A percentile compares a stretch with the other conserved stretches of the same genome.
phyloP scores from a whole-genome alignment of 306 rosid species.

The Cucumis melo region DNA sequence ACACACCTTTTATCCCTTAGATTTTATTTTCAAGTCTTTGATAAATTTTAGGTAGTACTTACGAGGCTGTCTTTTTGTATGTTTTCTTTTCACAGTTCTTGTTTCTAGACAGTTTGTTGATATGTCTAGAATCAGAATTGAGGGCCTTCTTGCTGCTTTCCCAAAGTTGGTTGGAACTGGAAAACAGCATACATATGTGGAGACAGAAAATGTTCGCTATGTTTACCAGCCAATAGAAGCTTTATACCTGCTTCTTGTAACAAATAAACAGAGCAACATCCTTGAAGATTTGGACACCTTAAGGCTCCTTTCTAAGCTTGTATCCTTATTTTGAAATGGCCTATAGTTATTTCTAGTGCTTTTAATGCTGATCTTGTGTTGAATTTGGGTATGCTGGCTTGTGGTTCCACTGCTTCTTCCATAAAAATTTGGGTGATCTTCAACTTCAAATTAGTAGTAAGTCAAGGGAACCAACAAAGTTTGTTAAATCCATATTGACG shows the following conservation, averaged over 20 bases:
- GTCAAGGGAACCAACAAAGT: neutral
- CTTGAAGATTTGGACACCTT: constrained; percentile 91
- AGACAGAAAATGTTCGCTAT: constrained; percentile 94
- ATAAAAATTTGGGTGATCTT: neutral
- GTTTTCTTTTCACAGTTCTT: constrained; percentile 46
- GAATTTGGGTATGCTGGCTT: neutral
- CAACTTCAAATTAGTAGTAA: neutral
- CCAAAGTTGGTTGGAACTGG: constrained; percentile 96
- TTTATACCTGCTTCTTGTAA: constrained; percentile 78
- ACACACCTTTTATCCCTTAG: neutral
- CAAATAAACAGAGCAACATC: constrained; percentile 93
- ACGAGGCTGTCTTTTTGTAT: neutral
- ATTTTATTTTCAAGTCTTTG: neutral
- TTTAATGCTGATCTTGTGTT: neutral
- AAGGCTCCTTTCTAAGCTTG: constrained; percentile 88
- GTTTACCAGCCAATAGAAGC: constrained; percentile 97
- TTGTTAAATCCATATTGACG: neutral
- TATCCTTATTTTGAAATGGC: constrained; percentile 42
- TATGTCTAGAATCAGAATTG: constrained; percentile 89
- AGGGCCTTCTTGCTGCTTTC: constrained; percentile 95
- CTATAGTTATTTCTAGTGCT: constrained; percentile 8
- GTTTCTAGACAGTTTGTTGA: constrained; percentile 89
- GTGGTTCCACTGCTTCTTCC: neutral
- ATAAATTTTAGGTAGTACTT: neutral
- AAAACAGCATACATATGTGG: constrained; percentile 86